Evolutionary conservation across 225 moss, liverwort and hornwort genomes (phyloP).

Genomic region (Polytrichum formosum): DNA sequence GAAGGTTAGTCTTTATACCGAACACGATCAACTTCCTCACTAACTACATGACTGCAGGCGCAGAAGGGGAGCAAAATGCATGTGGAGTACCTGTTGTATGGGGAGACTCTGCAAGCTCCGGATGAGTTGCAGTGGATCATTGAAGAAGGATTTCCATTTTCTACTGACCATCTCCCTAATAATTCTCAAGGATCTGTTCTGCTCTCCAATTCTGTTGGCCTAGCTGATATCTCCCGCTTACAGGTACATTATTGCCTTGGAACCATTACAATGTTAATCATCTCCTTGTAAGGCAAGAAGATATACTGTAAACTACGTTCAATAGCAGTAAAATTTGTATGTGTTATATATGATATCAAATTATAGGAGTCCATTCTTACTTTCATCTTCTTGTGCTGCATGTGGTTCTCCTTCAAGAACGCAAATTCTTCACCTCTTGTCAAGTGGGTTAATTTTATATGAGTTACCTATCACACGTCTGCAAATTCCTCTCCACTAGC

Average conservation of each 20-base stretch:
- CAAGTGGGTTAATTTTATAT: too few relatives aligned
- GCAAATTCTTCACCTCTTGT: too few relatives aligned
- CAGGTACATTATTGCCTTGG: constrained; percentile 44
- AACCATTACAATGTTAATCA: background rate
- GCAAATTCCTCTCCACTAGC: background rate
- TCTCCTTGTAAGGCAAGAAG: background rate
- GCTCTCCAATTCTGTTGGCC: constrained; percentile 82
- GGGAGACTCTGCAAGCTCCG: constrained; percentile 79
- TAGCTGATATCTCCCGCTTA: constrained; percentile 79
- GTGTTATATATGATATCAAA: too few relatives aligned
- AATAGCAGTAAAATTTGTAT: too few relatives aligned
- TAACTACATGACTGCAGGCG: constrained; percentile 29
- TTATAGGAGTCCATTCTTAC: too few relatives aligned
- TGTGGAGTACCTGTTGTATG: constrained; percentile 86
- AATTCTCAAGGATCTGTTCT: constrained; percentile 47
- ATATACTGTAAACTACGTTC: too few relatives aligned
- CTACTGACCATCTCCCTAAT: constrained; percentile 36
- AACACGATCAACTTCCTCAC: too few relatives aligned
- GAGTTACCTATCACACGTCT: background rate
- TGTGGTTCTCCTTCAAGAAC: too few relatives aligned
- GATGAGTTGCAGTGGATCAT: constrained; percentile 89
- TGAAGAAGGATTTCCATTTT: constrained; percentile 85
- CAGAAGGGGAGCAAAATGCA: constrained; percentile 63
- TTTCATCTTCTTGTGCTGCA: too few relatives aligned
- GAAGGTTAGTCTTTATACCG: background rate